Evolutionary conservation across 1,284 basidiomycete genomes (phyloP), one percentile per base, ranked within the genome.

Genomic region (Trichosporon inkin): DNA sequence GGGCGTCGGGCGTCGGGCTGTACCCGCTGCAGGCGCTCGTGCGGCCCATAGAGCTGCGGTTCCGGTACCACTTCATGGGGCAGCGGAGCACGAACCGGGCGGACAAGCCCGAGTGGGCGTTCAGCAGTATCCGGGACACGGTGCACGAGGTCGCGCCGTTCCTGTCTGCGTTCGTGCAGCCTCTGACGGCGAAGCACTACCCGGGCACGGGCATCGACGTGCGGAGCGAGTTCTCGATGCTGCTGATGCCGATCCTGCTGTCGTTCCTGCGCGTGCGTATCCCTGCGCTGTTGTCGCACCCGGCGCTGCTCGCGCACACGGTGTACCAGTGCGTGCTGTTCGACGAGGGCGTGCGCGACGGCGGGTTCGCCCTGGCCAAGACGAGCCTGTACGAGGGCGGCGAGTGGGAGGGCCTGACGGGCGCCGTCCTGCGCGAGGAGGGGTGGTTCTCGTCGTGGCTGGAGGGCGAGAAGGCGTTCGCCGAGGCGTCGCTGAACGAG

Each of bases 51-150:
- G 82, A 89, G 1, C 79, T 92, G 51, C 85, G 95, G 20, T 99
- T 98, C 82, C 90, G 89, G 68, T 99, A 90, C 75, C 96, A 99
- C 72, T 99, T 99, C 69, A 92, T 97, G 64, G 86, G 89, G 0
- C 82, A 84, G 13, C 82, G 91, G 36, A 84, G 87, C 63, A 99
- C 95, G 0, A 99, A 97, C 76, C 84, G 92, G 52, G 78, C 95
- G 6, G 95, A 98, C 80, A 99, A 96, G 89, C 95, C 95, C 0
- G 96, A 98, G 76, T 99, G 95, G 92, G 97, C 90, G 69, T 89
- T 99, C 69, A 88, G 90, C 2, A 90, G 97, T 74, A 82, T 98
- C 16, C 81, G 90, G 28, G 91, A 96, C 68, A 83, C 87, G 57
- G 82, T 85, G 35, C 89, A 90, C 68, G 88, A 92, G 62, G 92